Evolutionary conservation across 352 stramenopile species (phyloP).

Genomic region (Blastocystis sp.): DNA sequence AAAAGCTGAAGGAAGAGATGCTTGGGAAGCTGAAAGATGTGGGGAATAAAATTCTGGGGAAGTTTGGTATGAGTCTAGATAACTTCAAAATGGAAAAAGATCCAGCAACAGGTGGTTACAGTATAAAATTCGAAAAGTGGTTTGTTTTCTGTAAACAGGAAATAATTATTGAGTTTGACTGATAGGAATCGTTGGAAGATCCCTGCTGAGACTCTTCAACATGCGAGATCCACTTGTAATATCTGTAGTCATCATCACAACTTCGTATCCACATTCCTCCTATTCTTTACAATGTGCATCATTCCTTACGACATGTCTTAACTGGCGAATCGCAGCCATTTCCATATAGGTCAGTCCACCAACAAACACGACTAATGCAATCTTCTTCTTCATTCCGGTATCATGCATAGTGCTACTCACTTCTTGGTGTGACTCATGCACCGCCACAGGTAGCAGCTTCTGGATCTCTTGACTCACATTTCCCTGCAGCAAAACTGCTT

Average conservation of each 20-base stretch:
- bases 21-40: constrained; percentile 95
- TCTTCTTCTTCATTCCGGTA: constrained; percentile 19
- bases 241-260: constrained; percentile 3
- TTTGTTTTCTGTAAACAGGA: constrained; percentile 12
- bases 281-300: neutral
- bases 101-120: constrained; percentile 89
- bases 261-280: constrained; percentile 25
- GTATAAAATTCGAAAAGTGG: constrained; percentile 79
- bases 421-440: neutral
- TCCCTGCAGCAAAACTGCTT: neutral
- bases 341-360: constrained; percentile 40
- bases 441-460: neutral
- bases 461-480: constrained; percentile 26
- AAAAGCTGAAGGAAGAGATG: constrained; percentile 97
- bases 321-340: constrained; percentile 34
- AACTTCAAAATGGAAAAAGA: constrained; percentile 98
- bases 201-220: neutral
- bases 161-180: neutral
- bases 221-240: constrained; percentile 14
- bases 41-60: constrained; percentile 92
- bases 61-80: constrained; percentile 97
- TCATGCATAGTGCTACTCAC: neutral
- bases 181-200: neutral
- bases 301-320: constrained; percentile 7
- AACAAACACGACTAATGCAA: constrained; percentile 41